Conservation (phyloP, 2,329 filamentous ascomycete species). For the Colletotrichum destructivum region DNA sequence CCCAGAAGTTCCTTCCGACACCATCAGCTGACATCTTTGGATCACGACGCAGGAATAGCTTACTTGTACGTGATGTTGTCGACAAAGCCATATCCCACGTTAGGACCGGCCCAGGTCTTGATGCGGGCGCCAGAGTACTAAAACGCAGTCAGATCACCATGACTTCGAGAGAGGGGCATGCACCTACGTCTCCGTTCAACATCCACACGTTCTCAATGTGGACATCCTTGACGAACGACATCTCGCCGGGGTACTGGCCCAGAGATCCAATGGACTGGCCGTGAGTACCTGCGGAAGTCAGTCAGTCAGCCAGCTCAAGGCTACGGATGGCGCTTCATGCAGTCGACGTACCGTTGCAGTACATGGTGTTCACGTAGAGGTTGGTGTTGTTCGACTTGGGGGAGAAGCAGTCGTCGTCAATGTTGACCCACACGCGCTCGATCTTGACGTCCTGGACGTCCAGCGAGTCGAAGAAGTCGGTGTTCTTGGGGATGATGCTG, state of each 20-base stretch:
- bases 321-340: rapidly evolving
- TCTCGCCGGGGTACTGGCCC: constrained; percentile 69
- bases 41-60: not conserved
- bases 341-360: constrained; percentile 69
- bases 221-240: constrained; percentile 70
- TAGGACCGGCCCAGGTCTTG: constrained; percentile 73
- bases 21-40: not conserved
- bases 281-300: constrained; percentile 49
- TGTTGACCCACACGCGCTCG: constrained; percentile 65
- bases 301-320: not conserved
- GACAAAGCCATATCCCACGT: constrained; percentile 72
- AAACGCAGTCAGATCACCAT: not conserved
- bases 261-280: constrained; percentile 69
- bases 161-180: too few relatives aligned
- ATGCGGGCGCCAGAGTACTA: constrained; percentile 67
- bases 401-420: constrained; percentile 74
- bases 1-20: constrained; percentile 64
- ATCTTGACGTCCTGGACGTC: constrained; percentile 69
- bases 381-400: constrained; percentile 73
- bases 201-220: constrained; percentile 73
- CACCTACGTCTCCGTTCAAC: constrained; percentile 56
- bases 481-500: constrained; percentile 69
- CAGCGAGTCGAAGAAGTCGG: constrained; percentile 74
- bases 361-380: constrained; percentile 71
- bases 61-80: constrained; percentile 71